phyloP scores from a whole-genome alignment of 129 eudicot species.

The Flaveria bidentis region DNA sequence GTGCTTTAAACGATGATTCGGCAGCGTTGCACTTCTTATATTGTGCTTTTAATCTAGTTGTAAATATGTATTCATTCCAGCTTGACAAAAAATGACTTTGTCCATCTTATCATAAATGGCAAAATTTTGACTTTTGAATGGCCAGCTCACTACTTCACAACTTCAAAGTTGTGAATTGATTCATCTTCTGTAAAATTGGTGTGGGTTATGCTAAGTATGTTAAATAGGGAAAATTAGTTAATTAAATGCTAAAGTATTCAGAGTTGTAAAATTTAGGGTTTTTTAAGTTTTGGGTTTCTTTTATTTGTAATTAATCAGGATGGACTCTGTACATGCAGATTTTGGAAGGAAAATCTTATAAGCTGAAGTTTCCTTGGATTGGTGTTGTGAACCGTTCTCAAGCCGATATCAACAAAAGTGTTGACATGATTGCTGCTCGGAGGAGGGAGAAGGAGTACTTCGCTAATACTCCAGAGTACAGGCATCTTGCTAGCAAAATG shows the following conservation, averaged over 20 bases:
- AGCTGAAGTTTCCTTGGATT: conserved; percentile 93
- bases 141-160: too few relatives aligned
- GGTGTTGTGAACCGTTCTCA: conserved; percentile 97
- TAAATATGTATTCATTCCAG: background rate
- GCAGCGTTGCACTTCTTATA: background rate
- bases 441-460: conserved; percentile 84
- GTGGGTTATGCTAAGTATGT: too few relatives aligned
- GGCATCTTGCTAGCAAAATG: conserved; percentile 80
- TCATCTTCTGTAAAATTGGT: too few relatives aligned
- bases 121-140: background rate
- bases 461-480: conserved; percentile 70
- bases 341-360: conserved; percentile 86
- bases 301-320: background rate
- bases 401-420: conserved; percentile 85
- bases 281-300: background rate
- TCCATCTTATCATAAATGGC: background rate
- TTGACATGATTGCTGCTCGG: conserved; percentile 96
- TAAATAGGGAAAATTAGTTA: background rate
- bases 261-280: background rate
- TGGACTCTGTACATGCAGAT: conserved; percentile 40
- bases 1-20: conserved; percentile 1
- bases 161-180: too few relatives aligned
- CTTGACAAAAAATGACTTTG: background rate
- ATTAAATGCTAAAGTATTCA: background rate
- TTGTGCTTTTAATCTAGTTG: background rate